These are phyloP conservation scores for Phialophora macrospora DNA, from an alignment of 2,329 filamentous ascomycete genomes.

Conservation along the genomic window DNA sequence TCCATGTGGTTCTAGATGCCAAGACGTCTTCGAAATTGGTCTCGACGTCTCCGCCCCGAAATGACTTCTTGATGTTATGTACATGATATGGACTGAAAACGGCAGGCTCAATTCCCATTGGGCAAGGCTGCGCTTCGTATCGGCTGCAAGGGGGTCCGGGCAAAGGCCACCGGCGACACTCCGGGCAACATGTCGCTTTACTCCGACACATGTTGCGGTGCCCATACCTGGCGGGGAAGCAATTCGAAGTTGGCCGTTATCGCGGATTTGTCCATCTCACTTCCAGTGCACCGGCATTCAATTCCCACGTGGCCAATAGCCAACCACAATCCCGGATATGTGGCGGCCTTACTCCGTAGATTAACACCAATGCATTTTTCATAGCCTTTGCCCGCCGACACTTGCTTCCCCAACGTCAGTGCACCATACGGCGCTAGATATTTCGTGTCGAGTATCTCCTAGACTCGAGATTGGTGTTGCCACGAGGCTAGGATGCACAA, in stretches of 20 bases:
- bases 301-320: background rate
- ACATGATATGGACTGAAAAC: background rate
- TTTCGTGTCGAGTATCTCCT: background rate
- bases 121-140: background rate
- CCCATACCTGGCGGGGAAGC: background rate
- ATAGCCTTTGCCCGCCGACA: background rate
- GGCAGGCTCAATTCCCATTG: conserved; percentile 1
- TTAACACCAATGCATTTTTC: background rate
- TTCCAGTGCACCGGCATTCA: background rate
- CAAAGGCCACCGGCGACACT: background rate
- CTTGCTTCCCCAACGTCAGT: background rate
- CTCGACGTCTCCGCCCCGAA: background rate
- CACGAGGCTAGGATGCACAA: background rate
- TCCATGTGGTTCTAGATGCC: background rate
- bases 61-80: background rate
- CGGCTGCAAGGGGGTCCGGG: background rate
- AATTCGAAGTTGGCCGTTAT: conserved; percentile 3
- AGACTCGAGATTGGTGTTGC: background rate
- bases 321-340: background rate
- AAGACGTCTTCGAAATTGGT: background rate
- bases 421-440: background rate
- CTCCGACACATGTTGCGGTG: background rate
- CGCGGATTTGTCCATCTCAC: conserved; percentile 12
- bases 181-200: background rate
- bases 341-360: background rate